Conservation (phyloP, 768 basidiomycete genomes). For the Psilocybe sp. region DNA sequence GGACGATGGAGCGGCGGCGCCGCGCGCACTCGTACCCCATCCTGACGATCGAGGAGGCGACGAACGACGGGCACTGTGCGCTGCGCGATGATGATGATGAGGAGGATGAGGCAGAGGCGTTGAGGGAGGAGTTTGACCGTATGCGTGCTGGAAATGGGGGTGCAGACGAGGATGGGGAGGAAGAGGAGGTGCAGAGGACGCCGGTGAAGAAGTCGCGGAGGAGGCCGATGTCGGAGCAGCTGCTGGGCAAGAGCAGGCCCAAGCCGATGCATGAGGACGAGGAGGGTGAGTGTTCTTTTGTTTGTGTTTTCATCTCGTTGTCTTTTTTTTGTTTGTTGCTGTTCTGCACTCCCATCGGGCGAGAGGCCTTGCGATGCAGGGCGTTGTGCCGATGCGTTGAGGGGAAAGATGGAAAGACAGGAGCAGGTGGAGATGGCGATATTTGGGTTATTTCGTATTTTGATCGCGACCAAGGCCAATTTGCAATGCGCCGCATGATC, state of each 20-base stretch:
- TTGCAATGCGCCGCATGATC: too few relatives aligned
- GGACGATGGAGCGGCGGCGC: too few relatives aligned
- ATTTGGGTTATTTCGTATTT: too few relatives aligned
- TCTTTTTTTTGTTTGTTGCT: not conserved
- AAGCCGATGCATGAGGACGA: slow-evolving; percentile 51
- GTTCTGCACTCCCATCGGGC: not conserved
- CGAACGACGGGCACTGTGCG: slow-evolving; percentile 45
- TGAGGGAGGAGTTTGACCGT: slow-evolving; percentile 2
- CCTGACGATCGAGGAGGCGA: slow-evolving; percentile 50
- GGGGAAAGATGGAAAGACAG: too few relatives aligned
- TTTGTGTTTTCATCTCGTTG: slow-evolving; percentile 1
- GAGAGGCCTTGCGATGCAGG: too few relatives aligned
- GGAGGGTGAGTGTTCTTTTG: slow-evolving; percentile 46
- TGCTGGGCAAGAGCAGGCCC: slow-evolving; percentile 47
- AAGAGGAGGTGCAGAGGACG: slow-evolving; percentile 26
- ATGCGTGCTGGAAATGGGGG: slow-evolving; percentile 5
- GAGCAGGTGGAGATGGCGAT: too few relatives aligned
- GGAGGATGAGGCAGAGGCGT: too few relatives aligned
- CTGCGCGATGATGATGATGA: slow-evolving; percentile 15
- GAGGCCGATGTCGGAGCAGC: slow-evolving; percentile 66
- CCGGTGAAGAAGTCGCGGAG: slow-evolving; percentile 45
- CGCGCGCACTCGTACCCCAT: slow-evolving; percentile 20
- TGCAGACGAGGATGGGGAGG: slow-evolving; percentile 15
- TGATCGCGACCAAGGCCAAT: too few relatives aligned
- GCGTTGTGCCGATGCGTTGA: too few relatives aligned